phyloP scores from a whole-genome alignment of 441 rosid species.

The Mallotus repandus region DNA sequence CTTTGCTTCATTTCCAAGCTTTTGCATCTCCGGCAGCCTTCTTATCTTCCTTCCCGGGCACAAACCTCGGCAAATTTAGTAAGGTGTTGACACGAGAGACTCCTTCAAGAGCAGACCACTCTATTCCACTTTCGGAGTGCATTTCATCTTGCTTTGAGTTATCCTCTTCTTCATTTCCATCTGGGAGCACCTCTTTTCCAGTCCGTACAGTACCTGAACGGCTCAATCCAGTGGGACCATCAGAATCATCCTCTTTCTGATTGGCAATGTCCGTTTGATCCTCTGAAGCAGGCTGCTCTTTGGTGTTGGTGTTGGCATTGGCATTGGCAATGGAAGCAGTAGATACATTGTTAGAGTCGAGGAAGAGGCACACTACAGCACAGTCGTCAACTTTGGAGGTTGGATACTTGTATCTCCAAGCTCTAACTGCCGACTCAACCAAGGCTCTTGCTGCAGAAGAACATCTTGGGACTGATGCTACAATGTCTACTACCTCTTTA shows the following conservation, averaged over 20 bases:
- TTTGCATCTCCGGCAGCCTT: constrained; percentile 27
- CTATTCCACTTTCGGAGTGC: constrained; percentile 43
- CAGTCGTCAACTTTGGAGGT: constrained; percentile 96
- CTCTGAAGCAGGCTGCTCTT: constrained; percentile 33
- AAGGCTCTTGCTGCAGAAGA: constrained; percentile 73
- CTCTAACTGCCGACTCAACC: constrained; percentile 79
- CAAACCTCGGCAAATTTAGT: constrained; percentile 78
- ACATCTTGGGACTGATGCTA: constrained; percentile 62
- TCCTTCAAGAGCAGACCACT: constrained; percentile 95
- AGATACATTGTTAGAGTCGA: constrained; percentile 44
- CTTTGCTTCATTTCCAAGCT: constrained; percentile 18
- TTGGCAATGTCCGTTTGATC: constrained; percentile 28
- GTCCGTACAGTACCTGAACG: constrained; percentile 40
- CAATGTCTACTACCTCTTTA: constrained; percentile 83
- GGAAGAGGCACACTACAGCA: constrained; percentile 90
- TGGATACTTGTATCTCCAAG: constrained; percentile 86
- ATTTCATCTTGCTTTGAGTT: constrained; percentile 41
- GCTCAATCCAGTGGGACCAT: constrained; percentile 33
- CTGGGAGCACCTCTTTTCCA: constrained; percentile 38
- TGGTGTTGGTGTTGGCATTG: constrained; percentile 31
- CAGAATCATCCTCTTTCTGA: constrained; percentile 33
- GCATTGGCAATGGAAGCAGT: constrained; percentile 48
- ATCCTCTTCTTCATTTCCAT: constrained; percentile 43
- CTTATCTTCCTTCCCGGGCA: constrained; percentile 53
- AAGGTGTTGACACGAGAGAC: constrained; percentile 89